phyloP scores from a whole-genome alignment of 1,284 basidiomycete genomes.

The Cutaneotrichosporon sp. region DNA sequence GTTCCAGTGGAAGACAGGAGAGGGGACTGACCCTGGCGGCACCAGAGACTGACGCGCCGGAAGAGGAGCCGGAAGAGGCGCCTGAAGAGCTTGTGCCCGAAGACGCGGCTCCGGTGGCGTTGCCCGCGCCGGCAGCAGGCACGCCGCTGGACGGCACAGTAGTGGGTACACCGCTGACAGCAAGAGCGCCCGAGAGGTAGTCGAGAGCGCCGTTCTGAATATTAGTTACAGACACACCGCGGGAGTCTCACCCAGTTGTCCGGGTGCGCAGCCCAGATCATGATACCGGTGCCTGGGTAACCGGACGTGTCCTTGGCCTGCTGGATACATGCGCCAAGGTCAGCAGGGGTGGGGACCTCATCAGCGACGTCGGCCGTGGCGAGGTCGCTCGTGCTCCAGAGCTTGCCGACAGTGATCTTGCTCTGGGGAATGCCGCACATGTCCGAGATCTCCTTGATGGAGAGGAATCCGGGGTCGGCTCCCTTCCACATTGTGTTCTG shows the following conservation, averaged over 20 bases:
- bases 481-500: slow-evolving; percentile 11
- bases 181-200: slow-evolving; percentile 7
- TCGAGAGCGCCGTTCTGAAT: slow-evolving; percentile 7
- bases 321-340: slow-evolving; percentile 12
- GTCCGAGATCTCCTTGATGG: slow-evolving; percentile 13
- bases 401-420: slow-evolving; percentile 15
- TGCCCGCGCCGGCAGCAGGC: neutral
- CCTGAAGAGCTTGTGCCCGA: neutral
- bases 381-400: slow-evolving; percentile 14
- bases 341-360: slow-evolving; percentile 10
- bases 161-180: slow-evolving; percentile 1
- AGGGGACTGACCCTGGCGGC: neutral
- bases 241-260: slow-evolving; percentile 7
- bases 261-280: slow-evolving; percentile 16
- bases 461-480: slow-evolving; percentile 12
- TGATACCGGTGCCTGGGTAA: slow-evolving; percentile 17
- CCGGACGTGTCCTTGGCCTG: slow-evolving; percentile 8
- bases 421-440: slow-evolving; percentile 15
- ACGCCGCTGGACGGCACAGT: too few species aligned
- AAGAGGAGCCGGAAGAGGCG: neutral
- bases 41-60: neutral
- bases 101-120: neutral
- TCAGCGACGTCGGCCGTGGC: slow-evolving; percentile 8
- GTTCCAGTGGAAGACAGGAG: neutral
- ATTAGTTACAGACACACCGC: neutral